Evolutionary conservation across 352 stramenopile genomes (phyloP).

Genomic region (Globisporangium nagaii): DNA sequence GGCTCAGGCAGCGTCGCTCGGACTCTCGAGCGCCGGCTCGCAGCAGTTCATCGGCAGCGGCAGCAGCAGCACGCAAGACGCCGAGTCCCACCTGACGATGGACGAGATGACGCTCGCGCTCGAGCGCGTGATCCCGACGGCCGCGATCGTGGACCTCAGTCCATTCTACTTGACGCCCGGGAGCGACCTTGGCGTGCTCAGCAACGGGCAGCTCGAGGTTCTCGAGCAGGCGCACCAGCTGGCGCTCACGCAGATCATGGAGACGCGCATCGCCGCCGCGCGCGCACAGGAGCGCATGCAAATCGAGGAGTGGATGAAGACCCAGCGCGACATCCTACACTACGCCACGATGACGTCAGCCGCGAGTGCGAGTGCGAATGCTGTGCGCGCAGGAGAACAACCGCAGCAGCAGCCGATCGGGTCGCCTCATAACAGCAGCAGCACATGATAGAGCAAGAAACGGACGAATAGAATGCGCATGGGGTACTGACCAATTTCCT

Average conservation of each 20-base stretch:
- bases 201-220: conserved; percentile 73
- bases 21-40: conserved; percentile 29
- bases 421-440: not conserved
- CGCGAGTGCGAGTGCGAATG: not conserved
- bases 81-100: conserved; percentile 16
- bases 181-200: conserved; percentile 39
- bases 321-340: conserved; percentile 52
- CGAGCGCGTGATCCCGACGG: conserved; percentile 25
- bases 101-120: conserved; percentile 48
- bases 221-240: conserved; percentile 55
- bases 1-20: conserved; percentile 47
- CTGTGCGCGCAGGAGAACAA: not conserved
- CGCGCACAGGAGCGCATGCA: conserved; percentile 54
- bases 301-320: conserved; percentile 74
- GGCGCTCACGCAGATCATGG: conserved; percentile 54
- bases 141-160: conserved; percentile 34
- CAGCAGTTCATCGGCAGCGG: not conserved
- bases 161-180: conserved; percentile 47
- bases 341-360: conserved; percentile 20
- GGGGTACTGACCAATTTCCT: not conserved
- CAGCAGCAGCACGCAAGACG: not conserved
- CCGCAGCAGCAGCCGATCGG: not conserved
- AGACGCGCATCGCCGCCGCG: conserved; percentile 50
- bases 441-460: not conserved
- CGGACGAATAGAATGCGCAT: not conserved